Evolutionary conservation across 78 protist species (phyloP), one percentile per base, ranked within the genome.

Genomic region (Ministeria vibrans): DNA sequence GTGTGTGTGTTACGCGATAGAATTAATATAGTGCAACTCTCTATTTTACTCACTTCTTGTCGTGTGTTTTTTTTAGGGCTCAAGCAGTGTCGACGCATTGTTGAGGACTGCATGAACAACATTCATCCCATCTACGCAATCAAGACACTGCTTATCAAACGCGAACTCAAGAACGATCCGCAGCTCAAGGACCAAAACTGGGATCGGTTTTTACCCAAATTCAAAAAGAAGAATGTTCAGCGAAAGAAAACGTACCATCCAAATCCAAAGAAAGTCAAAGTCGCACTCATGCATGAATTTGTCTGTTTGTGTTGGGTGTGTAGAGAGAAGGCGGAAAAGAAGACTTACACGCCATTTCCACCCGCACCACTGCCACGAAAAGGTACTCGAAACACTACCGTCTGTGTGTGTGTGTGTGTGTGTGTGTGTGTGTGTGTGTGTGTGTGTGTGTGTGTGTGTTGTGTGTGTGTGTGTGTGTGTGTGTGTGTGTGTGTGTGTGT

Each of bases 51-150:
- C 66, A 9, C 66, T 22, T 3, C 32, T 59, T 11, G 66, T 4
- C 18, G 18, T 49, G 34, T 28, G 18, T 11, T 4, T 59, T 22
- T 11, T 15, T 30, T 28, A 30, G 86, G 88, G 1, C 44, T 84
- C 64, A 84, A 84, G 83, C 80, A 78, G 53, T 98, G 93, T 9
- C 80, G 97, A 13, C 77, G 81, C 59, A 83, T 98, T 0, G 96
- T 96, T 13, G 91, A 85, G 27, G 99, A 97, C 83, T 94, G 98
- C 85, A 89, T 98, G 97, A 77, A 86, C 61, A 98, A 98, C 85
- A 79, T 96, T 23, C 99, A 98, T 78, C 99, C 99, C 18, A 86
- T 98, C 38, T 98, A 96, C 85, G 84, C 93, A 76, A 95, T 98
- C 88, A 97, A 97, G 38, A 78, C 77, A 63, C 87, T 97, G 75